Base-by-base conservation (phyloP, 75 land plant genomes). In the Pinus tabuliformis region DNA sequence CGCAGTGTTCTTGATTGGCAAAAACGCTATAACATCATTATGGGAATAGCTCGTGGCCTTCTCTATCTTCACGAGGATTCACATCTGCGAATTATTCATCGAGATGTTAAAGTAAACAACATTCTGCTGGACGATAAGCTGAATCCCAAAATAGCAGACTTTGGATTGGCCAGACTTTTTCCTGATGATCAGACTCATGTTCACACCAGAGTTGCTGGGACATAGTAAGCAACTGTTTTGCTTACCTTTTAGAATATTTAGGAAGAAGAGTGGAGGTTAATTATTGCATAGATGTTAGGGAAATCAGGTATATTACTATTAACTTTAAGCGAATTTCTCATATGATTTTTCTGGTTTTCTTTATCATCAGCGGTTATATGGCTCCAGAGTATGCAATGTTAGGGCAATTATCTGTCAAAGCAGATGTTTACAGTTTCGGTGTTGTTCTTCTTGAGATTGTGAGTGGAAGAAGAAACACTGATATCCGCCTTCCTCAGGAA, bases 111-210 rank as follows among this genome's bases (percentile, higher is more conserved):
- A 59, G 16, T 58, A 21, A 63, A 62, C 79, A 80, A 80, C n/a
- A 77, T 80, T 52, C 37, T 80, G 18, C 60, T 80, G 56, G 82
- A 80, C 52, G 73, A 78, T 6, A 62, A 77, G 15, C 39, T 80
- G 56, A 24, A 21, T 39, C 58, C 82, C 36, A 80, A 77, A 24
- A 66, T 80, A 77, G 82, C 80, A 77, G 80, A 80, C 70, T 80
- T 80, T 33, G 82, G 82, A 17, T 76, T 80, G 60, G 80, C 82
- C 4, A 78, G 62, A 42, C 54, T 80, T n/a, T 80, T 80, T 64
- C 57, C 77, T 26, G 82, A 80, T 33, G 82, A 76, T 24, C 24
- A 80, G 36, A 77, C 81, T 52, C 80, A 80, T 59, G 79, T 77
- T 58, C 78, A 72, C 45, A 64, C 80, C 36, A 59, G 71, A 59